Conservation (phyloP, 2,329 filamentous ascomycete species). For the Fusarium sp. region DNA sequence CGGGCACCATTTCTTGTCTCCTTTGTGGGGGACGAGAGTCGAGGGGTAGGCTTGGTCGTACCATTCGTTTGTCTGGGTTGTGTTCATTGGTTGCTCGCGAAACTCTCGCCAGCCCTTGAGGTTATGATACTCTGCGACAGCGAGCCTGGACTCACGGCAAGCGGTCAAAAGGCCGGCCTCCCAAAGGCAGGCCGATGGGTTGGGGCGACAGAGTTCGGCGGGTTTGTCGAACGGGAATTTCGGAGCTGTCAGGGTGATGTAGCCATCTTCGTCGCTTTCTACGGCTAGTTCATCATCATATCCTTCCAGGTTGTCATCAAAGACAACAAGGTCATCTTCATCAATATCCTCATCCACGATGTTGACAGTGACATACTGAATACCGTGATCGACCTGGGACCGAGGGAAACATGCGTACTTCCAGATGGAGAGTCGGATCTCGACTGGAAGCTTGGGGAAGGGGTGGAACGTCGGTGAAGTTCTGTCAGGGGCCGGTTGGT, state of each 20-base stretch:
- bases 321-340: accelerated
- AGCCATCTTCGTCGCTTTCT: not conserved
- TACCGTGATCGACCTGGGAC: accelerated
- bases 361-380: not conserved
- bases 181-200: conserved; percentile 20
- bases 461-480: not conserved
- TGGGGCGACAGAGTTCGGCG: accelerated
- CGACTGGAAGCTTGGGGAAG: not conserved
- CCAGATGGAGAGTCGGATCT: conserved; percentile 14
- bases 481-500: not conserved
- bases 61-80: accelerated
- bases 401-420: not conserved
- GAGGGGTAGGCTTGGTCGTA: not conserved
- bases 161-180: conserved; percentile 19
- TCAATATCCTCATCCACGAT: accelerated
- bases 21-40: not conserved
- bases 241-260: not conserved
- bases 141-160: conserved; percentile 10
- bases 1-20: not conserved
- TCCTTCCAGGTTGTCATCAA: not conserved
- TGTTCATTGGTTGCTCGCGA: not conserved
- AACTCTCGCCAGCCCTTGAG: not conserved
- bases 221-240: not conserved
- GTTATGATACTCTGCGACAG: not conserved
- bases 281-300: not conserved